Base-by-base conservation (phyloP, 179 eudicot species). In the Actinidia arguta region DNA sequence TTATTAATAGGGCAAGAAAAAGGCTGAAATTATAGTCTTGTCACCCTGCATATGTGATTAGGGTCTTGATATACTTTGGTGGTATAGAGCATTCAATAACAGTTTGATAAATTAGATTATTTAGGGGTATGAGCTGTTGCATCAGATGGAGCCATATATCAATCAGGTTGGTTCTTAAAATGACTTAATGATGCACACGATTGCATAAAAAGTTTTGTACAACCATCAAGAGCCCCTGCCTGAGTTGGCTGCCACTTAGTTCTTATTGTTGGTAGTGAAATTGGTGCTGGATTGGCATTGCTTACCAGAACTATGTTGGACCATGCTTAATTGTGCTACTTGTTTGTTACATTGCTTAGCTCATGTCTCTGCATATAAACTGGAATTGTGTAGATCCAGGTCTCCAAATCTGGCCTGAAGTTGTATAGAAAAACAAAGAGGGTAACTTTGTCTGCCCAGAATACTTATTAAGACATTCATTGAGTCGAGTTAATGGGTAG, bases 91-190 rank as follows among this genome's bases (percentile, higher is more conserved):
- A n/a, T n/a, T n/a, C n/a, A n/a, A n/a, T n/a, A n/a, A n/a, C n/a
- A n/a, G n/a, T n/a, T n/a, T n/a, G n/a, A n/a, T n/a, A n/a, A n/a
- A n/a, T n/a, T n/a, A n/a, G n/a, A n/a, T n/a, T n/a, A n/a, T n/a
- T 27, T 79, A 96, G 99, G 99, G 99, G 8, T 96, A 96, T 88
- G 99, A 96, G 89, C 91, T 96, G 87, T 84, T 96, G 94, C 98
- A 95, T 85, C 99, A 96, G 87, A 96, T 96, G 99, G 99, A 96
- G 83, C 99, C 99, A 14, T 96, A 96, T 79, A 96, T 96, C 55
- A 93, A 93, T 86, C 99, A 95, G 98, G 99, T 95, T 79, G 66
- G 88, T 82, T 47, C 46, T 12, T 47, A 39, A 24, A 52, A 50
- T 59, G 55, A 16, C 27, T 51, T 39, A 16, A 48, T 11, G 12